Percentiles rank a stretch among this genome's conserved stretches.
phyloP scores from a whole-genome alignment of 352 stramenopile species.

The Phytophthora niederhauseri region DNA sequence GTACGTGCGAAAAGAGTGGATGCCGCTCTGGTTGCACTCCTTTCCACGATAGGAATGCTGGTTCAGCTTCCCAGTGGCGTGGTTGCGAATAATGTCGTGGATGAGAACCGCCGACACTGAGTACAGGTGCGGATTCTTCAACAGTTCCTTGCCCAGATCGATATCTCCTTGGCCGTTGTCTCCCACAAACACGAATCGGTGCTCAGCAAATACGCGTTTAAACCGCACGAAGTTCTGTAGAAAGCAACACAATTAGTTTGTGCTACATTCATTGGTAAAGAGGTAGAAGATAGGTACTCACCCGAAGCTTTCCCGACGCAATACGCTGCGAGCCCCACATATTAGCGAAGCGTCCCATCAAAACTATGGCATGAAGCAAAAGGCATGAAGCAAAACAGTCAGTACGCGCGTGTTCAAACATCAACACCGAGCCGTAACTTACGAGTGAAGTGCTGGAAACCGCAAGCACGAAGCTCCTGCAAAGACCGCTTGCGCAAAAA shows the following conservation, averaged over 20 bases:
- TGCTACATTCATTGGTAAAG: not conserved
- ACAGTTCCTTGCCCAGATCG: conserved; percentile 73
- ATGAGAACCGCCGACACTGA: conserved; percentile 70
- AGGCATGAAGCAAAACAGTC: not conserved
- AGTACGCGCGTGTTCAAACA: not conserved
- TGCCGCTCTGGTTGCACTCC: conserved; percentile 68
- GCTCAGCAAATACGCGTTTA: conserved; percentile 71
- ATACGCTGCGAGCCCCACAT: conserved; percentile 73
- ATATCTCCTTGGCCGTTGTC: conserved; percentile 88
- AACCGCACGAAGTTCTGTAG: conserved; percentile 78
- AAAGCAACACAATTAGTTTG: conserved; percentile 7
- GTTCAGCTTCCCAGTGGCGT: conserved; percentile 35
- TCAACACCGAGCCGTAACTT: conserved; percentile 19
- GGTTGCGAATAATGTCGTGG: conserved; percentile 84
- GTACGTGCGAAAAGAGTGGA: conserved; percentile 80
- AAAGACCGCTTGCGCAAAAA: conserved; percentile 69
- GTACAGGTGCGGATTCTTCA: conserved; percentile 58
- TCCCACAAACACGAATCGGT: conserved; percentile 81
- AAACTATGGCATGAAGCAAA: conserved; percentile 37
- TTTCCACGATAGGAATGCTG: conserved; percentile 61
- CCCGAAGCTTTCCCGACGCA: conserved; percentile 69
- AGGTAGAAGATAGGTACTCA: conserved; percentile 16
- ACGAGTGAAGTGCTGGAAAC: conserved; percentile 83
- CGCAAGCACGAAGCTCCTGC: conserved; percentile 65
- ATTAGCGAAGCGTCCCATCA: conserved; percentile 74